Conservation (phyloP, 306 rosid species). For the Rosa multiflora region DNA sequence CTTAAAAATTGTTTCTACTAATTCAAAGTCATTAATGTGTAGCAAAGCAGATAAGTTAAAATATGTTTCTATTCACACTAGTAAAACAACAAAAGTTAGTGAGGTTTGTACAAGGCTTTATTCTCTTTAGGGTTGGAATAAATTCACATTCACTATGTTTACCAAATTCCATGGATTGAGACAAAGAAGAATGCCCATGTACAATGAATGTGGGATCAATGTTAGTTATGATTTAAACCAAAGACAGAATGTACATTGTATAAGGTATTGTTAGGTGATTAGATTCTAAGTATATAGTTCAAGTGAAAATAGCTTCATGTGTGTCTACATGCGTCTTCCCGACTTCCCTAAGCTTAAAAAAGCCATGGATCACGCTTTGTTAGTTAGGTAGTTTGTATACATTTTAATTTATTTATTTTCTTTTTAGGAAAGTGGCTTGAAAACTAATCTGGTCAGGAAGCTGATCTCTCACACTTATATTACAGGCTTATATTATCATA, state of each 20-base stretch:
- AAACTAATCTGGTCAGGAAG: neutral
- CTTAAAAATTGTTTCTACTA: neutral
- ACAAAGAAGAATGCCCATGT: slow-evolving; percentile 17
- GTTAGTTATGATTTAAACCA: neutral
- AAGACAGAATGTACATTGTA: slow-evolving; percentile 27
- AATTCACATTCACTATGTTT: neutral
- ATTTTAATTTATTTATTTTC: neutral
- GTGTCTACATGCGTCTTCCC: neutral
- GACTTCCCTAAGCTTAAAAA: slow-evolving; percentile 6
- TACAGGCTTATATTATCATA: too few species aligned
- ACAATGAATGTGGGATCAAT: slow-evolving; percentile 32
- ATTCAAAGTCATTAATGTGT: neutral
- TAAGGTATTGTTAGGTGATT: slow-evolving; percentile 21
- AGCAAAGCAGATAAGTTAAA: neutral
- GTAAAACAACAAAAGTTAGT: neutral
- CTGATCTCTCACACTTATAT: neutral
- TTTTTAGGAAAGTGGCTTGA: neutral
- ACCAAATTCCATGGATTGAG: neutral
- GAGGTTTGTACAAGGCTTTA: neutral
- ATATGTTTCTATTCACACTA: neutral
- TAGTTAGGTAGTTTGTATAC: slow-evolving; percentile 10
- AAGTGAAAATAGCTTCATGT: slow-evolving; percentile 21
- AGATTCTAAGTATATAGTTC: slow-evolving; percentile 31
- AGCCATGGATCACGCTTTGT: slow-evolving; percentile 16
- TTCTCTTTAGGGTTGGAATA: slow-evolving; percentile 3